Base-by-base conservation (phyloP, 2,329 filamentous ascomycete genomes). In the Trichoderma arundinaceum region DNA sequence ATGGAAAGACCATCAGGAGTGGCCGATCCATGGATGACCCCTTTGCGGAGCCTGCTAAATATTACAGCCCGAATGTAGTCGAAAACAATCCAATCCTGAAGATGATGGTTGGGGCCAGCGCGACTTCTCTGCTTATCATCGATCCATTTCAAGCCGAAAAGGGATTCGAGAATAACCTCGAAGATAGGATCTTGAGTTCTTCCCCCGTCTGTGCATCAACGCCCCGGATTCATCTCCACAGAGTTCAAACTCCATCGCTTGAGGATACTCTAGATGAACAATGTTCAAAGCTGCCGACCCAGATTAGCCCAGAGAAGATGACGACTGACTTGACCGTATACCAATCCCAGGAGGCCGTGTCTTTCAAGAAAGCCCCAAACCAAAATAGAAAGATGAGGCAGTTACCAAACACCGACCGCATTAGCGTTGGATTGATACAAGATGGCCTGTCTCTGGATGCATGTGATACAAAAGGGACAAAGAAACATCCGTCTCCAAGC, bases 401-500 rank as follows among this genome's bases (percentile, higher is more conserved):
- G 7, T 12, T 61, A 15, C 57, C 52, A 43, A 46, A 38, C 22
- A 56, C 53, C 8, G 62, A 65, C 48, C 46, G 44, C 7, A 49
- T 59, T 7, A 17, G 38, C 7, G n/a, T 44, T 17, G 44, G 28
- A 4, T 43, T 52, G 44, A 35, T 59, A 4, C 43, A 49, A 43
- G 41, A 51, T 4, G 32, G 28, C 3, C 9, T 54, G 9, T 43
- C 43, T 28, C n/a, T 49, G n/a, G 41, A 56, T 22, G 43, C 32
- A 19, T n/a, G 48, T 17, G 19, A 56, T 4, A 5, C 33, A 15
- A 51, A 48, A 13, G 46, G 65, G 52, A 54, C 51, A 22, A 82
- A 82, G 73, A 82, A 82, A 64, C 80, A 82, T 44, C 80, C 80
- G 6, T 82, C 80, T 2, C 80, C 80, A 2, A 80, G 77, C 71